These are phyloP conservation scores for Bonnemaisonia californica DNA, from an alignment of 31 red algal species.

Conservation along the genomic window DNA sequence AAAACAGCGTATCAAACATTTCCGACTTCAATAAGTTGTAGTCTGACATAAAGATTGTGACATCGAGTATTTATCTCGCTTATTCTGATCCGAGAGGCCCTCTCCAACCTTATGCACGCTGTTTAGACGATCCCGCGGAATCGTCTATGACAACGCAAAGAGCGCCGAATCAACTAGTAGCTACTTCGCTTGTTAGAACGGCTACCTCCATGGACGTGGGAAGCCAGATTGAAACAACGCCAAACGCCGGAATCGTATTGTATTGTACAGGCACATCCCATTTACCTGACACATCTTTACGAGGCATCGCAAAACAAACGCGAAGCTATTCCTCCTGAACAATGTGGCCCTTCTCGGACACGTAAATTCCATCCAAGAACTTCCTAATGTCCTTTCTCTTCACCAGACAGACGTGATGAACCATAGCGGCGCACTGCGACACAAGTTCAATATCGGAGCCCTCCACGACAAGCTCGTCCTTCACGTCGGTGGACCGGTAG, in stretches of 20 bases:
- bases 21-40: too few relatives aligned
- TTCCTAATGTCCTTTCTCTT: constrained; percentile 98
- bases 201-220: too few relatives aligned
- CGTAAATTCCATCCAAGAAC: constrained; percentile 99
- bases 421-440: constrained; percentile 95
- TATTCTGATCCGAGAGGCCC: neutral
- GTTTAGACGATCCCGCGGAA: too few relatives aligned
- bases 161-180: neutral
- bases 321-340: constrained; percentile 45
- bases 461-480: constrained; percentile 94
- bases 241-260: neutral
- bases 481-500: constrained; percentile 87
- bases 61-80: neutral
- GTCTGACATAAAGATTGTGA: constrained; percentile 1
- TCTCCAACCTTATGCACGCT: too few relatives aligned
- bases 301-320: neutral
- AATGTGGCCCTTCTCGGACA: constrained; percentile 89
- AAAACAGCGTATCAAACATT: too few relatives aligned
- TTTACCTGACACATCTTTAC: neutral
- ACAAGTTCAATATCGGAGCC: constrained; percentile 96
- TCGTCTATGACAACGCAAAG: neutral
- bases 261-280: constrained; percentile 1
- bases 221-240: too few relatives aligned
- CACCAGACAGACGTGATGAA: constrained; percentile 96
- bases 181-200: neutral